phyloP scores from a whole-genome alignment of 2,329 filamentous ascomycete genomes.

The Verticillium albo-atrum region DNA sequence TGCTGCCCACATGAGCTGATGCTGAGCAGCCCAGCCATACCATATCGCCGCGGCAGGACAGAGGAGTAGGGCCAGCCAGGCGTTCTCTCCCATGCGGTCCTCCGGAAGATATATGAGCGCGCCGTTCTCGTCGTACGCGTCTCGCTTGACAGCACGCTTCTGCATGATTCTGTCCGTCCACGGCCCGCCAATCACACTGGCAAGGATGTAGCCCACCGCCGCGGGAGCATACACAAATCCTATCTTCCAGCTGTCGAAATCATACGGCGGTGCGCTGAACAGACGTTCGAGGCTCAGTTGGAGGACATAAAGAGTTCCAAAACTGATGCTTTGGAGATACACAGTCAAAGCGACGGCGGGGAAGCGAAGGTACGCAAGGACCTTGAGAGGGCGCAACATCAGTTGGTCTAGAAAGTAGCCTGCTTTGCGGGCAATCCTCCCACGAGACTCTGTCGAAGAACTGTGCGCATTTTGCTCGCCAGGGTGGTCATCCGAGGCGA shows the following conservation, averaged over 20 bases:
- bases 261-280: neutral
- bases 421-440: too few species aligned
- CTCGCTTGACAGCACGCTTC: neutral
- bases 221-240: neutral
- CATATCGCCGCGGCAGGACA: neutral
- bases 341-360: neutral
- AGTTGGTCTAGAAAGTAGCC: too few species aligned
- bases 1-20: neutral
- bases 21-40: neutral
- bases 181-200: neutral
- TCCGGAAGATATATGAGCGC: neutral
- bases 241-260: neutral
- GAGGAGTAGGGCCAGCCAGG: neutral
- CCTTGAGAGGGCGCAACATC: neutral
- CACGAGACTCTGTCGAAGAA: too few species aligned
- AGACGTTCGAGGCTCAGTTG: neutral
- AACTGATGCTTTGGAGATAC: neutral
- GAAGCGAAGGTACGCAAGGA: neutral
- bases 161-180: neutral
- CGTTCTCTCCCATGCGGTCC: neutral
- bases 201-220: neutral
- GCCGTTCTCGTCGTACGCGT: neutral
- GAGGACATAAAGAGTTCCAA: neutral
- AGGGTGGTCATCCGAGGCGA: too few species aligned
- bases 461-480: too few species aligned